These are phyloP conservation scores for Leishmania martiniquensis DNA, from an alignment of 208 protist species.

Conservation along the genomic window DNA sequence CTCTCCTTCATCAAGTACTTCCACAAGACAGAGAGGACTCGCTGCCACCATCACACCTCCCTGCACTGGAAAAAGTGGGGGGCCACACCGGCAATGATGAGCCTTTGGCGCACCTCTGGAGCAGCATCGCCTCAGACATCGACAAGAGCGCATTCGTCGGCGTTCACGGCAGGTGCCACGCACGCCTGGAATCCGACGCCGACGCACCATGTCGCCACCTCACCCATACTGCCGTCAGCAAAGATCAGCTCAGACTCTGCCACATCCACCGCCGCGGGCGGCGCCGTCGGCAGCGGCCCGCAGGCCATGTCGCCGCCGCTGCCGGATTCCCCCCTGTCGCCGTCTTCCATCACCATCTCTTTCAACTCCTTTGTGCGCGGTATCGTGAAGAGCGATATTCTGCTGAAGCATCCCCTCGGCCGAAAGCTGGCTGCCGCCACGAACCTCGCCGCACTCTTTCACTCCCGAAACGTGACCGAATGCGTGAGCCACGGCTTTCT, in stretches of 20 bases:
- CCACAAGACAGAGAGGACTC: conserved; percentile 45
- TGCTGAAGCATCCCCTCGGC: conserved; percentile 85
- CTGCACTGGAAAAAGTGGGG: conserved; percentile 16
- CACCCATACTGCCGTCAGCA: background rate
- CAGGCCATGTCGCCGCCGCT: background rate
- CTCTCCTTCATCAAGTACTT: conserved; percentile 81
- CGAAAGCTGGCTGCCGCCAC: conserved; percentile 77
- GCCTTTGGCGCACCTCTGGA: background rate
- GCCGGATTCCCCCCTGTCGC: conserved; percentile 13
- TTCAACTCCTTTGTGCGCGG: conserved; percentile 88
- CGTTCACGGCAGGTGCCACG: background rate
- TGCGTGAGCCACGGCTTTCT: conserved; percentile 85
- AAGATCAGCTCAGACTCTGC: background rate
- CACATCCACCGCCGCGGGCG: background rate
- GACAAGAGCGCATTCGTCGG: background rate
- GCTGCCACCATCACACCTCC: background rate
- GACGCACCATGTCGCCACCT: background rate
- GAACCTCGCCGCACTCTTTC: conserved; percentile 77
- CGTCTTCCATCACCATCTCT: conserved; percentile 49
- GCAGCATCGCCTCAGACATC: background rate
- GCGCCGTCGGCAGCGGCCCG: background rate
- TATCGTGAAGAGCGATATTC: conserved; percentile 77
- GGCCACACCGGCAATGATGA: background rate
- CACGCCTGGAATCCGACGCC: background rate
- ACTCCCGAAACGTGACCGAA: conserved; percentile 77